These are phyloP conservation scores for Erythrobasidium yunnanense DNA, from an alignment of 768 basidiomycete species.

Conservation along the genomic window DNA sequence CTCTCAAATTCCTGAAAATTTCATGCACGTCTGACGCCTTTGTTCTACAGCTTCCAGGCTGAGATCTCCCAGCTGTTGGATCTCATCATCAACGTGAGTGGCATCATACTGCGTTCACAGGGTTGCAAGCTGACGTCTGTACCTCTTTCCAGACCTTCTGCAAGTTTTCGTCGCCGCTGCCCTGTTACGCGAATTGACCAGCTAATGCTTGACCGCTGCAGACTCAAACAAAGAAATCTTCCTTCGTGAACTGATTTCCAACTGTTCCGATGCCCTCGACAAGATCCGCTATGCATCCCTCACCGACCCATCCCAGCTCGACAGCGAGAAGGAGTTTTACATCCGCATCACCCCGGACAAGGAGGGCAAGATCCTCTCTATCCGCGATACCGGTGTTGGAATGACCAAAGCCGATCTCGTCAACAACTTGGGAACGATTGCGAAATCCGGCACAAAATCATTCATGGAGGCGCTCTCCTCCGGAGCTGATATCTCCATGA, in stretches of 20 bases:
- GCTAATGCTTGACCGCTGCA: too few relatives aligned
- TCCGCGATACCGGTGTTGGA: slow-evolving; percentile 93
- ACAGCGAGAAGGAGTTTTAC: slow-evolving; percentile 79
- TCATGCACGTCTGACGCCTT: too few relatives aligned
- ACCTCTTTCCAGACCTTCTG: too few relatives aligned
- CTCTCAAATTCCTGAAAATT: too few relatives aligned
- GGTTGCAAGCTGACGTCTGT: slow-evolving; percentile 42
- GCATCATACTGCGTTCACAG: neutral
- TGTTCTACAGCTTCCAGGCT: slow-evolving; percentile 88
- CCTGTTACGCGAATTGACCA: too few relatives aligned
- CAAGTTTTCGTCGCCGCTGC: too few relatives aligned
- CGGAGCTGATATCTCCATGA: slow-evolving; percentile 61
- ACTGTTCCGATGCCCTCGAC: slow-evolving; percentile 94
- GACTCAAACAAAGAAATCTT: slow-evolving; percentile 99
- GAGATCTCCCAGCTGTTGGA: slow-evolving; percentile 59
- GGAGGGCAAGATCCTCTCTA: slow-evolving; percentile 78
- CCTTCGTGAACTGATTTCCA: slow-evolving; percentile 95
- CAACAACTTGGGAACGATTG: slow-evolving; percentile 63
- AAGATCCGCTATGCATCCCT: slow-evolving; percentile 96
- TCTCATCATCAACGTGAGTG: slow-evolving; percentile 3
- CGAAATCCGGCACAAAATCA: slow-evolving; percentile 56
- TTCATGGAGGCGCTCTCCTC: slow-evolving; percentile 93
- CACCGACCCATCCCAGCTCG: slow-evolving; percentile 82
- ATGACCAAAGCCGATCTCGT: slow-evolving; percentile 99
- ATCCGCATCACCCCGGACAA: slow-evolving; percentile 93